Evolutionary conservation across 108 stramenopile genomes (phyloP), one percentile per base, ranked within the genome.

Genomic region (Pseudonitzschia pungens): DNA sequence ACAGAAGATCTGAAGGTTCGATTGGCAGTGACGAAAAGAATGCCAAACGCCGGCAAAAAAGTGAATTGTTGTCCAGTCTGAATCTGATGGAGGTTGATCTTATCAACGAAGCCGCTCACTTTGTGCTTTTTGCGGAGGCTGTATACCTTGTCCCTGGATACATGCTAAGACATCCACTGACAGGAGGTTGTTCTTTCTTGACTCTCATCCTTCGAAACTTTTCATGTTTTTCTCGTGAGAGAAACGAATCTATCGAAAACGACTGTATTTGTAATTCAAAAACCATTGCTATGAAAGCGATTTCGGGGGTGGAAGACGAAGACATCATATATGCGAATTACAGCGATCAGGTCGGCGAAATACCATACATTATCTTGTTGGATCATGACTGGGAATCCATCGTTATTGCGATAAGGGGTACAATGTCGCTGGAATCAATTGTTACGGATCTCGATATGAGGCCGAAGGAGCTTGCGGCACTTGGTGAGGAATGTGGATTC

Each of bases 351-450:
- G 74, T 91, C 24, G 62, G 68, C 20, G 82, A 86, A 50, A 89
- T 86, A 22, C 97, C 97, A 4, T 97, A 95, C 75, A 84, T 83
- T 65, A 86, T 97, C 48, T 77, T 96, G 18, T 60, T 96, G 53
- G 97, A 98, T 76, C 89, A 88, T 59, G 75, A 83, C 62, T 94
- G 86, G 92, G 77, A 87, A 73, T 76, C 86, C 5, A 71, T 98
- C 18, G 97, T 98, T 22, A 59, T 98, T n/a, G 71, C 90, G 22
- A 92, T 98, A 11, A 67, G 97, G 54, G 97, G 97, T 21, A 96
- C 96, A 22, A 70, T 96, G 68, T 88, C 89, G 14, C 62, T 98
- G 24, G 97, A 97, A 64, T 95, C 96, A 56, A 82, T 90, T 70
- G 54, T 98, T 10, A 86, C 85, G 8, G 97, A 98, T 77, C 81